These are phyloP conservation scores for Inga leiocalycina DNA, from an alignment of 306 rosid species.

Conservation along the genomic window DNA sequence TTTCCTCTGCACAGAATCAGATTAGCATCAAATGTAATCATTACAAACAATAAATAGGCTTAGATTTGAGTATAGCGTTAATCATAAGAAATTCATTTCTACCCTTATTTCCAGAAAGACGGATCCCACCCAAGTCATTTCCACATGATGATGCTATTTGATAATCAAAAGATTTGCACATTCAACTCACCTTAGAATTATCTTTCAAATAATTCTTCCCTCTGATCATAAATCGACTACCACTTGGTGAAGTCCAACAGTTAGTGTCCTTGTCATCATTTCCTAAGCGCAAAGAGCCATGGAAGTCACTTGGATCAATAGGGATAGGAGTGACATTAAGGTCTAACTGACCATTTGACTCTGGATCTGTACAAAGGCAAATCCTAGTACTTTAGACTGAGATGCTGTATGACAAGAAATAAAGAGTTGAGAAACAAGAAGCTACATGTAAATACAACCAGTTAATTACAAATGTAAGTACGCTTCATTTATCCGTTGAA, in stretches of 20 bases:
- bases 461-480: slow-evolving; percentile 17
- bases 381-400: slow-evolving; percentile 17
- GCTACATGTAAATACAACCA: slow-evolving; percentile 5
- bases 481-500: neutral
- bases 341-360: slow-evolving; percentile 61
- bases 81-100: neutral
- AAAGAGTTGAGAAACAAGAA: slow-evolving; percentile 18
- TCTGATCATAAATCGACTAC: slow-evolving; percentile 81
- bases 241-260: slow-evolving; percentile 85
- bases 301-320: slow-evolving; percentile 52
- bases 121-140: neutral
- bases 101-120: slow-evolving; percentile 7
- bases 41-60: slow-evolving; percentile 17
- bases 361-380: slow-evolving; percentile 53
- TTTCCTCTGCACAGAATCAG: slow-evolving; percentile 12
- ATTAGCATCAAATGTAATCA: neutral
- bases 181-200: slow-evolving; percentile 68
- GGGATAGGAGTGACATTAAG: slow-evolving; percentile 42
- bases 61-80: neutral
- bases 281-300: slow-evolving; percentile 61
- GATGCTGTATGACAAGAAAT: neutral
- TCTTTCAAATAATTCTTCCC: slow-evolving; percentile 92
- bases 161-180: slow-evolving; percentile 19
- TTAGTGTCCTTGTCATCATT: slow-evolving; percentile 63
- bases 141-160: neutral